Evolutionary conservation across 768 basidiomycete genomes (phyloP), one percentile per base, ranked within the genome.

Genomic region (Kwoniella pini): DNA sequence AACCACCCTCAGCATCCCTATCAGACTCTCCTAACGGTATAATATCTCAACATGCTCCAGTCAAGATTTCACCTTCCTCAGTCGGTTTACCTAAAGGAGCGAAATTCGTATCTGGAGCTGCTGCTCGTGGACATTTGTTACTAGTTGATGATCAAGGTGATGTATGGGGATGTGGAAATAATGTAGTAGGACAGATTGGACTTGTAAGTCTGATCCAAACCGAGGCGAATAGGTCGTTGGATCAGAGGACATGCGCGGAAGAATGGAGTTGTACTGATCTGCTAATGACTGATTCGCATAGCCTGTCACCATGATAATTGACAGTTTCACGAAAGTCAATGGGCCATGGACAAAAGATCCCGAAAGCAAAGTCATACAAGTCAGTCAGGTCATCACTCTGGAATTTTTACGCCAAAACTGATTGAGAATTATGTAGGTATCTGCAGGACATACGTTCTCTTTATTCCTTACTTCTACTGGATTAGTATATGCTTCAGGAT

Each of bases 401-500:
- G 5, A 53, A 19, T 22, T 24, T 15, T 36, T 10, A 11, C 21
- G 19, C 33, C 0, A 17, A 36, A 58, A 40, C 39, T 52, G 33
- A n/a, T 44, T 10, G 11, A 51, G 52, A 2, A 7, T 15, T 13
- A 11, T 30, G 19, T 84, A 87, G 73, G 91, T 87, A 22, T 84
- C 87, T 5, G 91, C 90, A 0, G 95, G 95, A 0, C 81, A 90
- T 54, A 87, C 84, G 1, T 96, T 96, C 80, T 90, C 91, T 0
- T 74, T 92, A 5, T 84, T 94, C 45, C 81, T 97, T 60, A 89
- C 90, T 1, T 86, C 86, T 51, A 83, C 83, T n/a, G 95, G 93
- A 30, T 49, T 67, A 89, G 91, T 95, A 2, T 97, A 88, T 70
- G 84, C 91, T 1, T 88, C 92, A 64, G 95, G 95, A 31, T 93